Conservation (phyloP, 306 rosid species). For the Prunus salicina region DNA sequence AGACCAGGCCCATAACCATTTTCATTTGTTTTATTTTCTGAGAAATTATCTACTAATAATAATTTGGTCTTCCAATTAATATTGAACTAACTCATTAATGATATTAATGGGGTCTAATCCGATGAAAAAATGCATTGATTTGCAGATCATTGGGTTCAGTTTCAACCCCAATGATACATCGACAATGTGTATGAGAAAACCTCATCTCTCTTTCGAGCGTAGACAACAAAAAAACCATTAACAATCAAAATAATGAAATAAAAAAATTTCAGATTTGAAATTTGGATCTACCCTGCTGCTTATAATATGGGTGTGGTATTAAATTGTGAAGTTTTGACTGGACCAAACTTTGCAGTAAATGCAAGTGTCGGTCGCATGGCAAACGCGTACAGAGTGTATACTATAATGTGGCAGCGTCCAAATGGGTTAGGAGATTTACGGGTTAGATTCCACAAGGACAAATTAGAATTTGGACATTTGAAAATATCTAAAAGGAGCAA, state of each 20-base stretch:
- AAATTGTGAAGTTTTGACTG: neutral
- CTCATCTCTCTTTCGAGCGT: no score
- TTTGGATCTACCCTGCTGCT: neutral
- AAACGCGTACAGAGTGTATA: neutral
- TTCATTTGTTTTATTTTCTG: no score
- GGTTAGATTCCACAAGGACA: neutral
- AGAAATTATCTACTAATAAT: no score
- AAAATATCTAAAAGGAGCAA: neutral
- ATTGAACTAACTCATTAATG: no score
- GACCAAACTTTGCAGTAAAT: neutral
- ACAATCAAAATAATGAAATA: neutral
- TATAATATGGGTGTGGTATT: neutral
- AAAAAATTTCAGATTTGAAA: neutral
- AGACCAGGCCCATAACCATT: neutral
- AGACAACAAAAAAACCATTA: neutral
- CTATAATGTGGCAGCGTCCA: neutral
- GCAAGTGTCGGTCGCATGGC: slow-evolving; percentile 1
- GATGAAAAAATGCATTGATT: no score
- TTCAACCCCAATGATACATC: no score
- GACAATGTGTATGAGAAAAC: no score
- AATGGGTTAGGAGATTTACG: neutral
- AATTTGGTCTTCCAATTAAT: no score
- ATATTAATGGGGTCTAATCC: no score
- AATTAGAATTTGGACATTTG: neutral
- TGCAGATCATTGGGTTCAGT: no score